phyloP scores from a whole-genome alignment of 2,329 filamentous ascomycete genomes.

The Verticillium alfalfae region DNA sequence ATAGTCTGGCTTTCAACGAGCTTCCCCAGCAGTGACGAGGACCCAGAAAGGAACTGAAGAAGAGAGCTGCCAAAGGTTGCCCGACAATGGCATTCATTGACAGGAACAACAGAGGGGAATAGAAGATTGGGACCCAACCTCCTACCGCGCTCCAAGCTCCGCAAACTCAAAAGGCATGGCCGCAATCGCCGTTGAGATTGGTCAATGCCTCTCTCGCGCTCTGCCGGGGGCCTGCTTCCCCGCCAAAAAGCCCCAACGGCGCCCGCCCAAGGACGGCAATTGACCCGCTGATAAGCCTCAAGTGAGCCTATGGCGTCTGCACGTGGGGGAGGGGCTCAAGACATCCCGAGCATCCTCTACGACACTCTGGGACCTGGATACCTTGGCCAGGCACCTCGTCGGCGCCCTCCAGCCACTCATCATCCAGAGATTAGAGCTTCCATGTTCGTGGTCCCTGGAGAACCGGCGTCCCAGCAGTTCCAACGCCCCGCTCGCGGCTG shows the following conservation, averaged over 20 bases:
- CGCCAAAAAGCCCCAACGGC: not conserved
- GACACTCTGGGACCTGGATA: not conserved
- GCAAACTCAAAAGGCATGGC: not conserved
- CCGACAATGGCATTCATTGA: not conserved
- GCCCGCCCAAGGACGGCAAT: conserved; percentile 1
- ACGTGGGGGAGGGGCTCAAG: not conserved
- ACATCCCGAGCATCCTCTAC: not conserved
- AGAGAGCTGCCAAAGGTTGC: too few relatives aligned
- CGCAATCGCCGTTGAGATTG: not conserved
- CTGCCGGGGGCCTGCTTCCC: not conserved
- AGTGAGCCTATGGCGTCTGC: conserved; percentile 1
- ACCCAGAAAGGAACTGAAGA: too few relatives aligned
- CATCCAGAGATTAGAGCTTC: not conserved
- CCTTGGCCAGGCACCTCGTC: not conserved
- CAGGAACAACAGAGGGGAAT: not conserved
- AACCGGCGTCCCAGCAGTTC: not conserved
- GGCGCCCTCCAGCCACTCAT: conserved; percentile 2
- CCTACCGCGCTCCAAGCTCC: not conserved
- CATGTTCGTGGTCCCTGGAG: not conserved
- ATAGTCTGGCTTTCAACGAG: too few relatives aligned
- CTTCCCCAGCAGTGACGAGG: too few relatives aligned
- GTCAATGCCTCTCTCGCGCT: not conserved
- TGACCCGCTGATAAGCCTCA: conserved; percentile 2
- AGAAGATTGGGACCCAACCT: not conserved
- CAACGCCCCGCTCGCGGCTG: not conserved